Evolutionary conservation across 768 basidiomycete species (phyloP).

Genomic region (Hericium alpestre): DNA sequence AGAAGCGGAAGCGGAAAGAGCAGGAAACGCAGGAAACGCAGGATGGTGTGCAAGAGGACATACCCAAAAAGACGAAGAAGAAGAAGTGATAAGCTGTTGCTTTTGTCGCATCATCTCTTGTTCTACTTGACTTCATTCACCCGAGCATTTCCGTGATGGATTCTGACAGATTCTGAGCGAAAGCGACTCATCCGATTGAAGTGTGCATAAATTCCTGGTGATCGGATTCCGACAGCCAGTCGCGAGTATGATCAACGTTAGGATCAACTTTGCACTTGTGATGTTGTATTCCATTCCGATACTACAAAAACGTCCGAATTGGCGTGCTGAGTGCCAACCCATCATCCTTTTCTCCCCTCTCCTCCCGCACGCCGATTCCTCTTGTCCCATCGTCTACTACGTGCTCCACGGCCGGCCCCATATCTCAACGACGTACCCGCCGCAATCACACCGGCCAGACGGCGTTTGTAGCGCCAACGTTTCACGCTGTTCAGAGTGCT

Average conservation of each 20-base stretch:
- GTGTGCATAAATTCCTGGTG: background rate
- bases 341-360: too few species aligned
- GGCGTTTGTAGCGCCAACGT: too few species aligned
- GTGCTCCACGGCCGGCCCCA: too few species aligned
- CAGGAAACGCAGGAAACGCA: constrained; percentile 13
- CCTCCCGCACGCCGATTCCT: too few species aligned
- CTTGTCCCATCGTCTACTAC: too few species aligned
- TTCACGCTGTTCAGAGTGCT: too few species aligned
- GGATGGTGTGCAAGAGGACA: constrained; percentile 14
- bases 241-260: background rate
- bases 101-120: background rate
- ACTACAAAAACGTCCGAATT: background rate
- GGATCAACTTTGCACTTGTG: background rate
- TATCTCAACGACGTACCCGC: too few species aligned
- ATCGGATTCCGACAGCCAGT: background rate
- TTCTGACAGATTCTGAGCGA: too few species aligned
- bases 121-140: background rate
- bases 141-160: too few species aligned
- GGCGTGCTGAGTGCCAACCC: too few species aligned
- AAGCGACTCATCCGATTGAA: background rate
- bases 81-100: constrained; percentile 12
- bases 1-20: constrained; percentile 16
- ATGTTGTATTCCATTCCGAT: background rate
- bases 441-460: too few species aligned
- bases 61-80: constrained; percentile 18